Conservation (phyloP, 2,329 filamentous ascomycete species). For the Aspergillus aculeatus region DNA sequence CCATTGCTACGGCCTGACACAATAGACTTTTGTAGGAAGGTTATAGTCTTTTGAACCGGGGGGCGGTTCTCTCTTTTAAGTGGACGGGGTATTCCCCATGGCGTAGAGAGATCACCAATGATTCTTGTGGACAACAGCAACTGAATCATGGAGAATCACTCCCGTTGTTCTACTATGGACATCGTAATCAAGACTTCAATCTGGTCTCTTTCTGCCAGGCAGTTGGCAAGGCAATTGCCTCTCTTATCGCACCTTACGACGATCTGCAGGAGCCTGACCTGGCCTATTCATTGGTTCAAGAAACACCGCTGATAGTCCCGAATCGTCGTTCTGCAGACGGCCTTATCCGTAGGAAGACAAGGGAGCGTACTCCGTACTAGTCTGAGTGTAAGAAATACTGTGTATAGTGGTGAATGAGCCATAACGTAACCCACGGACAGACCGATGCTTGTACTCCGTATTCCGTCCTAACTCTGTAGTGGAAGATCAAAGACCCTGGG, state of each 20-base stretch:
- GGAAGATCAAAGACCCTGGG: not conserved
- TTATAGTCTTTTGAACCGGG: not conserved
- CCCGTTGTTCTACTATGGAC: too few relatives aligned
- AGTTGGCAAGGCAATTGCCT: not conserved
- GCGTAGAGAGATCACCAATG: not conserved
- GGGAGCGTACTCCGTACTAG: not conserved
- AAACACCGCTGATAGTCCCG: slow-evolving; percentile 1
- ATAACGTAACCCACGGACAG: too few relatives aligned
- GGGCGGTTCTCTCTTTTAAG: not conserved
- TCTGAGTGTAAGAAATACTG: too few relatives aligned
- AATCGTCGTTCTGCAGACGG: slow-evolving; percentile 6
- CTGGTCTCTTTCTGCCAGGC: not conserved
- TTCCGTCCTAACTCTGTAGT: not conserved
- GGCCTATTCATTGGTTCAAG: slow-evolving; percentile 1
- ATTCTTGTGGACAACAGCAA: not conserved
- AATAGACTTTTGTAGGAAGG: not conserved
- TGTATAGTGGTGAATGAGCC: too few relatives aligned
- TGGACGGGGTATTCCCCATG: not conserved
- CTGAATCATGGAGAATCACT: not conserved
- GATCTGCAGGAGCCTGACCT: not conserved
- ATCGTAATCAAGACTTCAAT: not conserved
- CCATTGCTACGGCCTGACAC: not conserved
- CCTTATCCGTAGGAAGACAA: not conserved
- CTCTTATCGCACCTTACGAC: not conserved
- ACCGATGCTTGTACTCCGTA: too few relatives aligned